phyloP scores from a whole-genome alignment of 768 basidiomycete genomes.

The Chalciporus chontae region DNA sequence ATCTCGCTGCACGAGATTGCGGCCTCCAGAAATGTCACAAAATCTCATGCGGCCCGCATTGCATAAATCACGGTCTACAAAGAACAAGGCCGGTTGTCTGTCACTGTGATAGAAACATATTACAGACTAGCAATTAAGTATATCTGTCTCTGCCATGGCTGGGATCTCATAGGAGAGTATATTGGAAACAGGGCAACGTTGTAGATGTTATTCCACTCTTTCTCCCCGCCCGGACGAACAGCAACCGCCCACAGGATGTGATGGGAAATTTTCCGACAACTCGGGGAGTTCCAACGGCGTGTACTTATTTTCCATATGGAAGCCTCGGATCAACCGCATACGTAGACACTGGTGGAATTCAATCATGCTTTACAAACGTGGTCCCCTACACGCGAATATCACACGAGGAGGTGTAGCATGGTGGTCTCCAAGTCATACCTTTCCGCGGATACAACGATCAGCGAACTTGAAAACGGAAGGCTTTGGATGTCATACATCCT shows the following conservation, averaged over 20 bases:
- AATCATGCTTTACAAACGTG: not conserved
- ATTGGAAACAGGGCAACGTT: not conserved
- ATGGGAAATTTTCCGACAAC: constrained; percentile 7
- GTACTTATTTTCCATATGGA: not conserved
- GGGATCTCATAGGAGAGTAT: not conserved
- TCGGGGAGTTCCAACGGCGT: not conserved
- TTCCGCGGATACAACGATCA: not conserved
- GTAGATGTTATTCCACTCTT: not conserved
- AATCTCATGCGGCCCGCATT: not conserved
- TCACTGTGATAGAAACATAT: not conserved
- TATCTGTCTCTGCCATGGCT: not conserved
- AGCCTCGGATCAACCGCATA: constrained; percentile 5
- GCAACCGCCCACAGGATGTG: not conserved
- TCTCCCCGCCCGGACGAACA: not conserved
- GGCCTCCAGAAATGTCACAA: not conserved
- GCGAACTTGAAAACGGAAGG: not conserved
- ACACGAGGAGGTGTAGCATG: no score
- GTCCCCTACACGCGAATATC: not conserved
- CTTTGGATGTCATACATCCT: not conserved
- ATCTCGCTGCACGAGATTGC: not conserved
- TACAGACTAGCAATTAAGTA: not conserved
- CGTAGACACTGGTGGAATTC: not conserved
- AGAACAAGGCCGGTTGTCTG: not conserved
- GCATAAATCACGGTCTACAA: not conserved
- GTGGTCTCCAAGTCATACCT: no score